Evolutionary conservation across 78 protist genomes (phyloP).

Genomic region (Reticulomyxa filosa): DNA sequence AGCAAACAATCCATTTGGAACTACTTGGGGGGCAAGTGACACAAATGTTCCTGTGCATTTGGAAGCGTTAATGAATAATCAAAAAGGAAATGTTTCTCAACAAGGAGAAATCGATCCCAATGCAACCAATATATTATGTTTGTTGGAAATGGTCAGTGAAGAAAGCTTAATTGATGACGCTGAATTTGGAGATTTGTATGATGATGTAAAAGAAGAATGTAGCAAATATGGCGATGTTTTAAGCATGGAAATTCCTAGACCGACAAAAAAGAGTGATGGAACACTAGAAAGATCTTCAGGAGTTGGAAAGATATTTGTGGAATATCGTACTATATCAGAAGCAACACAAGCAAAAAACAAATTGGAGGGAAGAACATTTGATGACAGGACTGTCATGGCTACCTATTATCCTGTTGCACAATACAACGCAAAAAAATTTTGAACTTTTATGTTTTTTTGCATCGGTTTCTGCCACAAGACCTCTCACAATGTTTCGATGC

Average conservation of each 20-base stretch:
- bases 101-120: no score
- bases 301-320: slow-evolving; percentile 4
- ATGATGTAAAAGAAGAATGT: not conserved
- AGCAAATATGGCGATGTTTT: not conserved
- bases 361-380: not conserved
- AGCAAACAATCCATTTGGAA: not conserved
- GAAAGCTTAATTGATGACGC: not conserved
- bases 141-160: not conserved
- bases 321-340: not conserved
- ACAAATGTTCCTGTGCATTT: not conserved
- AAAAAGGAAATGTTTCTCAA: not conserved
- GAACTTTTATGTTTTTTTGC: no score
- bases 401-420: not conserved
- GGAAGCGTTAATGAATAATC: not conserved
- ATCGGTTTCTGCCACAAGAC: no score
- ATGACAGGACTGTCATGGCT: not conserved
- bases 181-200: not conserved
- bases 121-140: not conserved
- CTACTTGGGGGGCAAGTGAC: not conserved
- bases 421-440: no score
- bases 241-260: not conserved
- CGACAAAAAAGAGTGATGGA: not conserved
- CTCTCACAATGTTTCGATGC: no score
- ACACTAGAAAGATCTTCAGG: no score
- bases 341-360: not conserved